Evolutionary conservation across 2,329 filamentous ascomycete genomes (phyloP).

Genomic region (Byssothecium circinans): DNA sequence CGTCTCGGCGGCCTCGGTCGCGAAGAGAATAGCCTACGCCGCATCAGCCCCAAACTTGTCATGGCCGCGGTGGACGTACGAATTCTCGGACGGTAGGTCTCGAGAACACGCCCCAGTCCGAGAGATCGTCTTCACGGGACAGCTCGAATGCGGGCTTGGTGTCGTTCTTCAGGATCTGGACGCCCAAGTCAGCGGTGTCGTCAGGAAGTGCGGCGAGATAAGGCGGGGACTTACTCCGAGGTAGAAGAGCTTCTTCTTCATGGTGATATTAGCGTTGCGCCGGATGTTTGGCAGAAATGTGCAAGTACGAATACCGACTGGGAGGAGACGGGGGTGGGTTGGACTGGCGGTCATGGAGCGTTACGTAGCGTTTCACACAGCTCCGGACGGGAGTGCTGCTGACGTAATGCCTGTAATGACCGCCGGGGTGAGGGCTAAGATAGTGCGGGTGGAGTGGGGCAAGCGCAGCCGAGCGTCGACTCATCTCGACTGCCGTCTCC

Average conservation of each 20-base stretch:
- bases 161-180: conserved; percentile 79
- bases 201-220: conserved; percentile 19
- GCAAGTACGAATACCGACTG: neutral
- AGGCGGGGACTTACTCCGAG: conserved; percentile 67
- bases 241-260: conserved; percentile 73
- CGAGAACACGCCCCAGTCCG: conserved; percentile 79
- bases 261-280: neutral
- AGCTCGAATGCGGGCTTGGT: conserved; percentile 74
- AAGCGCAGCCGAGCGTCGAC: neutral
- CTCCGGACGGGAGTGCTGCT: neutral
- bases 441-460: neutral
- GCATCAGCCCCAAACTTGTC: neutral
- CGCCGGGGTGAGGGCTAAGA: neutral
- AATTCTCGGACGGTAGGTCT: conserved; percentile 44
- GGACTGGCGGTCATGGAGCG: neutral
- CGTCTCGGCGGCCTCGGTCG: conserved; percentile 83
- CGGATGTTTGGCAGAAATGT: neutral
- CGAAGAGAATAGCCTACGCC: conserved; percentile 75
- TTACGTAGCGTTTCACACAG: too few relatives aligned
- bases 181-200: conserved; percentile 13
- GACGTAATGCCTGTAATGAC: neutral
- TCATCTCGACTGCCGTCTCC: neutral
- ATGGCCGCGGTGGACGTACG: too few relatives aligned
- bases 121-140: conserved; percentile 74
- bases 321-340: neutral